Conservation (phyloP, 2,329 filamentous ascomycete genomes). For the Dactylellina parvicollis region DNA sequence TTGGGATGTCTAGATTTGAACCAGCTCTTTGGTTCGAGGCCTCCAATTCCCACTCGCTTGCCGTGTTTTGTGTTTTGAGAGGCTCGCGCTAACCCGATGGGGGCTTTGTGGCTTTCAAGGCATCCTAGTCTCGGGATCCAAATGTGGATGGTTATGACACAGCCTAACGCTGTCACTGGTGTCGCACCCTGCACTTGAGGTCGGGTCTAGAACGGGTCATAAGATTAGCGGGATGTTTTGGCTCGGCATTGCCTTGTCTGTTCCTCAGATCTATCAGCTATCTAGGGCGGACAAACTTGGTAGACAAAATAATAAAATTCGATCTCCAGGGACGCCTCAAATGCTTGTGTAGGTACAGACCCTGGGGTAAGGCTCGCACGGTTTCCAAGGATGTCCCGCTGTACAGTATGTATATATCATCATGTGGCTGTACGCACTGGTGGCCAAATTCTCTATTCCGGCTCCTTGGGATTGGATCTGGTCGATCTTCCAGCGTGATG, state of each 20-base stretch:
- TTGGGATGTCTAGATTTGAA: slow-evolving; percentile 1
- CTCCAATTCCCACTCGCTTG: neutral
- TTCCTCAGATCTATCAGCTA: slow-evolving; percentile 7
- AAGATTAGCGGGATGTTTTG: slow-evolving; percentile 48
- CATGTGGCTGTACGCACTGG: slow-evolving; percentile 21
- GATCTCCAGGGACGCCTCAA: slow-evolving; percentile 43
- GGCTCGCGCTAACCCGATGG: slow-evolving; percentile 6
- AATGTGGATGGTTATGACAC: no score
- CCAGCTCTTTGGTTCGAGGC: neutral
- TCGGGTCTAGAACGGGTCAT: slow-evolving; percentile 32
- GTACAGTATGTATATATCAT: slow-evolving; percentile 9
- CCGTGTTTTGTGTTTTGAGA: slow-evolving; percentile 16
- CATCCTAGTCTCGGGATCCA: neutral
- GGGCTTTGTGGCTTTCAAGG: slow-evolving; percentile 25
- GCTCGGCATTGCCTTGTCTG: slow-evolving; percentile 32
- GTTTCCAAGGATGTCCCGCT: no score
- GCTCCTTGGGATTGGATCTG: slow-evolving; percentile 32
- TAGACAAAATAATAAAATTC: neutral
- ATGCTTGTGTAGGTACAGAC: slow-evolving; percentile 1
- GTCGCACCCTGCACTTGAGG: slow-evolving; percentile 9
- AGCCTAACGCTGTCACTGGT: slow-evolving; percentile 33
- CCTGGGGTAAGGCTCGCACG: neutral
- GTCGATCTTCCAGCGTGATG: slow-evolving; percentile 4
- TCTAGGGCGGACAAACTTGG: neutral
- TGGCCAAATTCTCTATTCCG: slow-evolving; percentile 24